These are phyloP conservation scores for Diutina scorzettiae DNA, from an alignment of 1,139 yeast species.

Conservation along the genomic window DNA sequence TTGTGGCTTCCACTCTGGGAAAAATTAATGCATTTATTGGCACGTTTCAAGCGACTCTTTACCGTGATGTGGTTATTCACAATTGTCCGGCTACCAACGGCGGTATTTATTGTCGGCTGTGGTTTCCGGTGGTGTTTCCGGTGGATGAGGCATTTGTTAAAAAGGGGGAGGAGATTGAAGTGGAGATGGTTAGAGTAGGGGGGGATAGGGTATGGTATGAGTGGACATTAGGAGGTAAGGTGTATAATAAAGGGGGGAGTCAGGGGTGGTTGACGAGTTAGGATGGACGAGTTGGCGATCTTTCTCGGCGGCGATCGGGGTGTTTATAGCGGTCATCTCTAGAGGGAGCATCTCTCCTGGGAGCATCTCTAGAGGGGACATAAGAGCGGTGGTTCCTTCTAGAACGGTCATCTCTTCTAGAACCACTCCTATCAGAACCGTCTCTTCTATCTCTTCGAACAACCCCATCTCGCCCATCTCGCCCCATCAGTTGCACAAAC, in stretches of 20 bases:
- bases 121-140: slow-evolving; percentile 68
- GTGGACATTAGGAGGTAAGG: slow-evolving; percentile 37
- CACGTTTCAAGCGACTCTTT: slow-evolving; percentile 55
- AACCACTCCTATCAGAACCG: no score
- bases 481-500: not conserved
- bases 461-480: no score
- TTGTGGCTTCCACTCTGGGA: not conserved
- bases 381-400: no score
- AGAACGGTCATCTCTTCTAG: no score
- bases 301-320: not conserved
- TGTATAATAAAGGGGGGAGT: not conserved
- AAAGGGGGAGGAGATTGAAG: not conserved
- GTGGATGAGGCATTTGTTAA: slow-evolving; percentile 33
- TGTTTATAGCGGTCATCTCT: not conserved
- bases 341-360: not conserved
- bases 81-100: slow-evolving; percentile 8
- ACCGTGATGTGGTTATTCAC: slow-evolving; percentile 38
- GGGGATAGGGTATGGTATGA: slow-evolving; percentile 53
- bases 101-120: slow-evolving; percentile 29
- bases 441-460: no score
- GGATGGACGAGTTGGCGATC: not conserved
- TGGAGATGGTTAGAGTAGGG: slow-evolving; percentile 27
- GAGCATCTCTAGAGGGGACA: no score
- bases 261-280: no score
- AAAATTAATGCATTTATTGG: slow-evolving; percentile 68